A percentile compares a stretch with the other conserved stretches of the same genome.
Evolutionary conservation across 345 rosid species (phyloP).

Genomic region (Gossypium sturtianum): DNA sequence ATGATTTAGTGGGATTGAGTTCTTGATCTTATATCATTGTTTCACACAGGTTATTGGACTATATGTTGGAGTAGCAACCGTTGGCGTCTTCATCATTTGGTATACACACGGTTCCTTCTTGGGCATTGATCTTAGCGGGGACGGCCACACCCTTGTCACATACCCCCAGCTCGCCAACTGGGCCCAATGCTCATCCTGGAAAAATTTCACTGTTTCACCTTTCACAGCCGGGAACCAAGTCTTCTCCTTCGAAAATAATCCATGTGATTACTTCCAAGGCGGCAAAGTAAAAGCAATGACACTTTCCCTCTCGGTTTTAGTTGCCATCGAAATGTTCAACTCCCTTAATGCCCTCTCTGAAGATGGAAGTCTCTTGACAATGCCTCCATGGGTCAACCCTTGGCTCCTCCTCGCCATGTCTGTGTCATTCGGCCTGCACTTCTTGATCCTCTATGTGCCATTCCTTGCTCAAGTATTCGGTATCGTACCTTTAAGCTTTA

Average conservation of each 20-base stretch:
- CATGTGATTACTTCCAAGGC: constrained; percentile 54
- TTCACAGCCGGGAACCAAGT: constrained; percentile 51
- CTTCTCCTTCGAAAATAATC: constrained; percentile 37
- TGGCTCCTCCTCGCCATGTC: constrained; percentile 64
- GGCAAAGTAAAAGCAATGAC: constrained; percentile 72
- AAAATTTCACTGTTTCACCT: constrained; percentile 40
- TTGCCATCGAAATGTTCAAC: constrained; percentile 75
- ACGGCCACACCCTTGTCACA: constrained; percentile 54
- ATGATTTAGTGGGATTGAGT: background rate
- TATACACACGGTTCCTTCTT: constrained; percentile 54
- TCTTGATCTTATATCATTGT: background rate
- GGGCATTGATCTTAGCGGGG: constrained; percentile 54
- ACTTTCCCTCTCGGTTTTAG: constrained; percentile 64
- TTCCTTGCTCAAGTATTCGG: constrained; percentile 58
- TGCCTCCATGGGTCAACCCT: constrained; percentile 85
- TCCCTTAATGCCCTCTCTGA: constrained; percentile 74
- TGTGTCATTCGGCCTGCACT: constrained; percentile 58
- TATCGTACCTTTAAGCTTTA: constrained; percentile 63
- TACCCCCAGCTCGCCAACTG: constrained; percentile 63
- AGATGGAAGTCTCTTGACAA: constrained; percentile 53
- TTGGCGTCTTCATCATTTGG: constrained; percentile 64
- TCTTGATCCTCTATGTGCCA: constrained; percentile 59
- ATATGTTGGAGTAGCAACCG: constrained; percentile 64
- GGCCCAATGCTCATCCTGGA: constrained; percentile 64
- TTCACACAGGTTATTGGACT: constrained; percentile 53